A percentile compares a stretch with the other conserved stretches of the same genome.
Evolutionary conservation across 352 stramenopile species (phyloP).

Genomic region (Aphanomyces cochlioides): DNA sequence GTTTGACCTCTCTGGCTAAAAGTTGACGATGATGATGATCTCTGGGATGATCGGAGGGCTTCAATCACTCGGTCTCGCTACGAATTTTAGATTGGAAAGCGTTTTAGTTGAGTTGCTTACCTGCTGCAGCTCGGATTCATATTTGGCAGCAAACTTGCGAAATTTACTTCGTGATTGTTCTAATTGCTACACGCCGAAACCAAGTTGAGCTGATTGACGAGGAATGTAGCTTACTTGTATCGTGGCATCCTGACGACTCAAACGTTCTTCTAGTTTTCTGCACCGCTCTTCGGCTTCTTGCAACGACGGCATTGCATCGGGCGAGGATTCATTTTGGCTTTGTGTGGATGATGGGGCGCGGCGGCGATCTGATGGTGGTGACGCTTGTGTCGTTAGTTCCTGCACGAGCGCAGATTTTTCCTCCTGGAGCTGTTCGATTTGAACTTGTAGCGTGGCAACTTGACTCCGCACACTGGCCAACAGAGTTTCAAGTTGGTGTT

Average conservation of each 20-base stretch:
- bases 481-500: constrained; percentile 59
- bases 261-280: constrained; percentile 70
- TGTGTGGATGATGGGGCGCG: constrained; percentile 19
- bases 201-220: not conserved
- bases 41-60: constrained; percentile 36
- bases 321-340: not conserved
- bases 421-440: constrained; percentile 62
- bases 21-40: constrained; percentile 20
- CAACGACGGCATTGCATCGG: constrained; percentile 40
- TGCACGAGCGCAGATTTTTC: constrained; percentile 78
- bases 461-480: constrained; percentile 62
- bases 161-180: constrained; percentile 83
- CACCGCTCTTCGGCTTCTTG: constrained; percentile 70
- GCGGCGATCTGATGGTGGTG: not conserved
- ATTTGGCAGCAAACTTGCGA: constrained; percentile 79
- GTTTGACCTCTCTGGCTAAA: too few relatives aligned
- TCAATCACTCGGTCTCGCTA: constrained; percentile 42
- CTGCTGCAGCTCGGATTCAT: constrained; percentile 79
- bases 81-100: not conserved
- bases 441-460: constrained; percentile 53
- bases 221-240: constrained; percentile 57
- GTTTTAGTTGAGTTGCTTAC: constrained; percentile 33
- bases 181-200: constrained; percentile 50
- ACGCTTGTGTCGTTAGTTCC: not conserved
- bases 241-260: constrained; percentile 65